Evolutionary conservation across 169 alveolate species (phyloP), one percentile per base, ranked within the genome.

Genomic region (Plasmodium ovale): DNA sequence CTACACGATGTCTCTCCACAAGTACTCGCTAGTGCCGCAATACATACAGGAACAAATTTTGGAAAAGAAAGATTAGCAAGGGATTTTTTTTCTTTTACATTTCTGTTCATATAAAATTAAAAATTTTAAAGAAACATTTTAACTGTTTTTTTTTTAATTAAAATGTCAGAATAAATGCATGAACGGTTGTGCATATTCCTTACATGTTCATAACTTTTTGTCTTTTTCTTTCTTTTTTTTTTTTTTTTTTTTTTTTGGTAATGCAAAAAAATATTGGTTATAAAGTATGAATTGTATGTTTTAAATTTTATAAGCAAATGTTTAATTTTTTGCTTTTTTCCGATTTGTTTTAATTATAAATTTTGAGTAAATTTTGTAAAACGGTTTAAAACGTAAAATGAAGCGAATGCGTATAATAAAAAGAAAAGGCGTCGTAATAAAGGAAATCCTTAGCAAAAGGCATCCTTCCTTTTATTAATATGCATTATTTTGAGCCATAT

Each of bases 1-100:
- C 44, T 82, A 82, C 64, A 82, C 77, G n/a, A 82, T 82, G 90
- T 51, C 90, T 21, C 84, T 82, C 51, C 90, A 82, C 51, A 82
- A 51, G 65, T 82, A 82, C 21, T 39, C 84, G n/a, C 59, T 82
- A 59, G 90, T 82, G 23, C 90, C 90, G 5, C 79, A 65, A 33
- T 82, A 82, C 25, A 82, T 82, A 37, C 90, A 82, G 59, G 90
- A 82, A 31, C 90, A 82, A 67, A 65, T 82, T 49, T 82, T 82
- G 31, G 84, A 82, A 64, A 82, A 82, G 71, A 79, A 79, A 35
- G 90, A 82, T 1, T 73, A 64, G 27, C 21, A 6, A 1, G 27
- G 21, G 3, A 25, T 72, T 27, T 39, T 73, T 59, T 39, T n/a
- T n/a, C n/a, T n/a, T n/a, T n/a, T n/a, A 27, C 33, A 37, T 25